A percentile compares a stretch with the other conserved stretches of the same genome.
These are phyloP conservation scores for Guyanaporus albipodus DNA, from an alignment of 768 basidiomycete genomes.

Conservation along the genomic window DNA sequence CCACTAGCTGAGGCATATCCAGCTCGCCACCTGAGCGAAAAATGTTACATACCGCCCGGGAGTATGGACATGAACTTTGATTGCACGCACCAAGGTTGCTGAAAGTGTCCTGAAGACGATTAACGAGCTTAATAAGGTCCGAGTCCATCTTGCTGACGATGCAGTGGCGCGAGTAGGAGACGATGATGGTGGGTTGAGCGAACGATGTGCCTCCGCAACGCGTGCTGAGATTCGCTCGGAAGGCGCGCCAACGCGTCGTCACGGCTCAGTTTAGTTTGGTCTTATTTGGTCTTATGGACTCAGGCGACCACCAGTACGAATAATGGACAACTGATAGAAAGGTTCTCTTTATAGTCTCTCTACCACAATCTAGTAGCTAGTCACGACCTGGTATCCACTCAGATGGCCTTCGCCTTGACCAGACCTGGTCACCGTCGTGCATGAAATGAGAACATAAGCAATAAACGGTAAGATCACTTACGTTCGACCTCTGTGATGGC, in stretches of 20 bases:
- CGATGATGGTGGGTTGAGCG: slow-evolving; percentile 1
- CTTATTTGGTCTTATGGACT: slow-evolving; percentile 15
- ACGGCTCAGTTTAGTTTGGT: slow-evolving; percentile 29
- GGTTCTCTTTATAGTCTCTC: slow-evolving; percentile 6
- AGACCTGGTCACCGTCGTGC: slow-evolving; percentile 53
- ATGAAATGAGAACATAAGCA: neutral
- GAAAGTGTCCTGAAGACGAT: slow-evolving; percentile 93
- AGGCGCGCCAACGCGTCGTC: slow-evolving; percentile 29
- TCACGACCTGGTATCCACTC: slow-evolving; percentile 24
- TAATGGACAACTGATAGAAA: slow-evolving; percentile 6
- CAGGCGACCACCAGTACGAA: neutral
- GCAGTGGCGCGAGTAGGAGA: neutral
- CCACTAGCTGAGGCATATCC: slow-evolving; percentile 89
- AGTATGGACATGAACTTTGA: neutral
- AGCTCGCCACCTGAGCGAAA: slow-evolving; percentile 68
- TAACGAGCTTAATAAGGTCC: slow-evolving; percentile 91
- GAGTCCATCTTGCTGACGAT: slow-evolving; percentile 67
- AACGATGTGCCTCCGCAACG: slow-evolving; percentile 10
- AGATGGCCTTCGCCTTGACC: slow-evolving; percentile 91
- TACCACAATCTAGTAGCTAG: slow-evolving; percentile 31
- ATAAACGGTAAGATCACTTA: slow-evolving; percentile 43
- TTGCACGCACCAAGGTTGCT: slow-evolving; percentile 69
- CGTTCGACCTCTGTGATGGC: slow-evolving; percentile 91
- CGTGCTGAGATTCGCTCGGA: slow-evolving; percentile 12
- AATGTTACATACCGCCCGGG: slow-evolving; percentile 6